Percentiles rank a stretch among this genome's conserved stretches.
Conservation (phyloP, 352 stramenopile genomes). For the Halophytophthora batemanensis region DNA sequence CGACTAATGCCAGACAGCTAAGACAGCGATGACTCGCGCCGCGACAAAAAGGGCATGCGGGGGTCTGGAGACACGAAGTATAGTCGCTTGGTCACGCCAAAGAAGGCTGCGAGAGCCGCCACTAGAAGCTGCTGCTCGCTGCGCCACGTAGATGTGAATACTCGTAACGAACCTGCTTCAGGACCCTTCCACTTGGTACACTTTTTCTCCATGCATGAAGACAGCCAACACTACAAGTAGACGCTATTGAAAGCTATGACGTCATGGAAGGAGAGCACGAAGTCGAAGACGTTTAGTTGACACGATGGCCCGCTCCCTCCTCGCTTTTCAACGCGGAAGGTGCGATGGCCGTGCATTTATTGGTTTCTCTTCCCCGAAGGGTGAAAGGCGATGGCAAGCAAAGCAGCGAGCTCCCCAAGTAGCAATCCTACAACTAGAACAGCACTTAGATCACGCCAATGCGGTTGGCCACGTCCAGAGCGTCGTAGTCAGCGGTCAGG, state of each 20-base stretch:
- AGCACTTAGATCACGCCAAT: slow-evolving; percentile 99
- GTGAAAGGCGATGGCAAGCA: slow-evolving; percentile 61
- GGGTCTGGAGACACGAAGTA: neutral
- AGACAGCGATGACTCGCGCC: too few relatives aligned
- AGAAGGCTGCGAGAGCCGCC: too few relatives aligned
- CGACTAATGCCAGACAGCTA: too few relatives aligned
- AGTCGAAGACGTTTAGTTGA: slow-evolving; percentile 8
- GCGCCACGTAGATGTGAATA: too few relatives aligned
- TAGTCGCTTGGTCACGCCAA: too few relatives aligned
- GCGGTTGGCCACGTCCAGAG: slow-evolving; percentile 99
- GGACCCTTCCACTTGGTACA: too few relatives aligned
- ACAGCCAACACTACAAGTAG: too few relatives aligned
- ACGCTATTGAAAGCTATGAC: too few relatives aligned
- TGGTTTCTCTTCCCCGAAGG: slow-evolving; percentile 24
- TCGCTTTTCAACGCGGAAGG: slow-evolving; percentile 22
- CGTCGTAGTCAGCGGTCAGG: slow-evolving; percentile 98
- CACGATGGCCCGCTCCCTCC: slow-evolving; percentile 22
- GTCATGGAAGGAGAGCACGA: neutral
- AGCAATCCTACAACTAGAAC: slow-evolving; percentile 6
- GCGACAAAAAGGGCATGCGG: slow-evolving; percentile 2
- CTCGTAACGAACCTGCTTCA: too few relatives aligned
- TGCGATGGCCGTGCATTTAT: slow-evolving; percentile 19
- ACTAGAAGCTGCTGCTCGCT: slow-evolving; percentile 15
- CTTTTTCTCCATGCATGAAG: too few relatives aligned
- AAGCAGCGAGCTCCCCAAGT: slow-evolving; percentile 12